Evolutionary conservation across 495 filamentous ascomycete species (phyloP), one percentile per base, ranked within the genome.

Genomic region (Penicillium nucicola): DNA sequence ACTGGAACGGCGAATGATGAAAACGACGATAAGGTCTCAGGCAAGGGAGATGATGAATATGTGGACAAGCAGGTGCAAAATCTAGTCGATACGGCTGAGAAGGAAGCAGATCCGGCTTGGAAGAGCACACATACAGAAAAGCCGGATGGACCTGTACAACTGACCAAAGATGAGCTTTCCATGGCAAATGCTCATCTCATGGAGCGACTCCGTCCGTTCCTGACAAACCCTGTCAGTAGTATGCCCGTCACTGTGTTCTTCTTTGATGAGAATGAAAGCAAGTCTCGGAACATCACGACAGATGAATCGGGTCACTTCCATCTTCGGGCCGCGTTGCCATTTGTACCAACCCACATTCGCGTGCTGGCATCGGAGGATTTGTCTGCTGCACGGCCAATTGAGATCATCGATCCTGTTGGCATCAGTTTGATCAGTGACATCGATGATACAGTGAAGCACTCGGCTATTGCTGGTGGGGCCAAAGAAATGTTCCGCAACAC

Each of bases 371-470:
- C 84, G 14, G 91, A 96, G 66, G 79, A 85, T 32, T 75, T 99
- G 5, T 96, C 91, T 9, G 83, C 82, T 7, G 86, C 84, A 1
- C 85, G 90, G 53, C 78, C 84, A 12, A 78, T 97, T 31, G 73
- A 81, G 33, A 75, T 96, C 22, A 88, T 87, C 14, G 86, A 95
- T 45, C 79, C 87, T 0, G 73, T 66, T n/a, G 93, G 93, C 18
- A 78, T 99, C 54, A 97, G 92, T 61, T 48, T 99, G 45, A 97
- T 99, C 60, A 97, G 90, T 62, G 93, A 99, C 58, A 92, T 99
- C 50, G 93, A 99, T 61, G 93, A 99, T 67, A 99, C 93, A 0
- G 87, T 99, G 51, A 99, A 99, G 64, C 89, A 90, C 57, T 97
- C 95, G 2, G 93, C 88, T 12, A 93, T 99, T 55, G 75, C 80